Percentiles rank a stretch among this genome's conserved stretches.
These are phyloP conservation scores for Kluyveromyces sp. DNA, from an alignment of 1,139 yeast genomes.

Conservation along the genomic window DNA sequence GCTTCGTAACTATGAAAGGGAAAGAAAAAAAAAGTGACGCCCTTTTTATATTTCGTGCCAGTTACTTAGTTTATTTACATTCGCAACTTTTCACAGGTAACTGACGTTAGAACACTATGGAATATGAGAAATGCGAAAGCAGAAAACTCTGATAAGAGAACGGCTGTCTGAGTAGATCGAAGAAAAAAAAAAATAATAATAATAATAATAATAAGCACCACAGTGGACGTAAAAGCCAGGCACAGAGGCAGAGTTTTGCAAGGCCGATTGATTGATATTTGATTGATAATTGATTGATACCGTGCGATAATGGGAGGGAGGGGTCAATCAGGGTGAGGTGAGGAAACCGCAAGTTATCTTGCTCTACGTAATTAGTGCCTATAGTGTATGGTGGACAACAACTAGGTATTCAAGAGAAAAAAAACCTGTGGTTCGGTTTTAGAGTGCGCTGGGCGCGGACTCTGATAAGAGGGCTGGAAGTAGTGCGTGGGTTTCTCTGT, in stretches of 20 bases:
- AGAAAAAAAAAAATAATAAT: too few relatives aligned
- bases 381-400: not conserved
- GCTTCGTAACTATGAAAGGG: too few relatives aligned
- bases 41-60: not conserved
- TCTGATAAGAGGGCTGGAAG: too few relatives aligned
- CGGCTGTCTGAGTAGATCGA: too few relatives aligned
- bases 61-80: not conserved
- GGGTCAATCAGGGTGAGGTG: too few relatives aligned
- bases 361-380: too few relatives aligned
- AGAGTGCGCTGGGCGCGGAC: too few relatives aligned
- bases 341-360: too few relatives aligned
- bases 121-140: not conserved
- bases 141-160: not conserved
- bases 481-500: not conserved
- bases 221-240: not conserved
- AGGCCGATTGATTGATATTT: not conserved
- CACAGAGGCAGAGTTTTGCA: not conserved
- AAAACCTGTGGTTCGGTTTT: too few relatives aligned
- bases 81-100: not conserved
- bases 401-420: too few relatives aligned
- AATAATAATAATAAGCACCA: too few relatives aligned
- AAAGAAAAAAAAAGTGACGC: not conserved
- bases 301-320: not conserved
- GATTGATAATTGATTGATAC: not conserved
- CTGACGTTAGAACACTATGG: not conserved